Evolutionary conservation across 1,284 basidiomycete genomes (phyloP), one percentile per base, ranked within the genome.

Genomic region (Rhodotorula mucilaginosa): DNA sequence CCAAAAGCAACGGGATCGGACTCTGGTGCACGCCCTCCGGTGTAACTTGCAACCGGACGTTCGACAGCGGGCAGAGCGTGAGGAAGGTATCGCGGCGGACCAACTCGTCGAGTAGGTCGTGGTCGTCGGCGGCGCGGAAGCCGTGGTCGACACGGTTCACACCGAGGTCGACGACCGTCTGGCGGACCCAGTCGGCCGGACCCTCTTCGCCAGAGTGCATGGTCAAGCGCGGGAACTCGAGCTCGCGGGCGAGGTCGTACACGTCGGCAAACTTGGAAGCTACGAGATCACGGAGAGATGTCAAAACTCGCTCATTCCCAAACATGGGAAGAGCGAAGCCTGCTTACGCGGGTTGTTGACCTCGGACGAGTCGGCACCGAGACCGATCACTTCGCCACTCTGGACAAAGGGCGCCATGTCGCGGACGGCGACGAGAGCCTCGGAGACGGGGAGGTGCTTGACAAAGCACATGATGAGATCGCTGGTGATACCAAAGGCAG

Each of bases 201-300:
- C 77, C 78, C 54, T 77, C 75, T 56, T 79, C 78, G 18, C 78
- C 78, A 5, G 70, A 66, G 68, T 79, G 78, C 51, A 74, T 74
- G 7, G 78, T 79, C 29, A 78, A 57, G 44, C 67, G 56, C 15
- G 70, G 66, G 39, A 78, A 70, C 2, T 69, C 70, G 48, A 77
- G 58, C 15, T 73, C 65, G 59, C 69, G 70, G 4, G 77, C 78
- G 39, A 65, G 61, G 10, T 63, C 56, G 57, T 77, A 79, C 16
- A 77, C 70, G 2, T 64, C 59, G 2, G 68, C 54, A 34, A 76
- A 79, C 29, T 77, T 77, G 47, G 66, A 64, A 5, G 73, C 26
- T 26, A 26, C 26, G 26, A 26, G 26, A 26, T 26, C 26, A 26
- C 26, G 26, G 26, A 26, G 26, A 26, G 26, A 26, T 26, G 26